Percentiles rank a stretch among this genome's conserved stretches.
These are phyloP conservation scores for Rhodofomes roseus DNA, from an alignment of 1,284 basidiomycete genomes.

Conservation along the genomic window DNA sequence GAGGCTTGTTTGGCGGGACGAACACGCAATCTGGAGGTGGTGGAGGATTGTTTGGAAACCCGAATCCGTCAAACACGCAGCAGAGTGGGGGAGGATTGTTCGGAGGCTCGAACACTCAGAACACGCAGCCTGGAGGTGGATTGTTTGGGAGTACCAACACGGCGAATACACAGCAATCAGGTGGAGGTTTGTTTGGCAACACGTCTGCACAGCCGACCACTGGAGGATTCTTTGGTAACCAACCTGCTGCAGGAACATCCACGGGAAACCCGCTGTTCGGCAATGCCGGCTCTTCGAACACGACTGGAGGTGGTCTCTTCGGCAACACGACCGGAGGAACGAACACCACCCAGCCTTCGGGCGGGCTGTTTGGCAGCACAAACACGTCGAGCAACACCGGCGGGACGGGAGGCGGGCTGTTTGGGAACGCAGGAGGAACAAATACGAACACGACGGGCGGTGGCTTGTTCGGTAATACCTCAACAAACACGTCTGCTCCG, in stretches of 20 bases:
- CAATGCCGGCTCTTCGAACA: constrained; percentile 4
- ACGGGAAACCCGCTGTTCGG: constrained; percentile 15
- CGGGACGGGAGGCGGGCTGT: constrained; percentile 4
- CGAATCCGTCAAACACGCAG: constrained; percentile 8
- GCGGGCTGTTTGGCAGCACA: neutral
- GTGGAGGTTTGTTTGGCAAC: constrained; percentile 28
- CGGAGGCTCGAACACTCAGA: constrained; percentile 17
- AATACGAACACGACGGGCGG: constrained; percentile 11
- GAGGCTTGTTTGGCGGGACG: constrained; percentile 18
- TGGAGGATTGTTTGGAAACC: constrained; percentile 27
- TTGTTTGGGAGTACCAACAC: constrained; percentile 16
- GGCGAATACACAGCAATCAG: neutral
- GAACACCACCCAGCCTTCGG: neutral
- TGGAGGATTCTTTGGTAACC: constrained; percentile 23
- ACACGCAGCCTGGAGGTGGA: constrained; percentile 15
- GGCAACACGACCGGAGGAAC: constrained; percentile 13
- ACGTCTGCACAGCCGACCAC: constrained; percentile 12
- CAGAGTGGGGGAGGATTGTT: constrained; percentile 17
- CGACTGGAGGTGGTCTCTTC: constrained; percentile 25
- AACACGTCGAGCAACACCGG: constrained; percentile 19
- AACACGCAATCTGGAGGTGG: constrained; percentile 9
- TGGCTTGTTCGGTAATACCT: constrained; percentile 26
- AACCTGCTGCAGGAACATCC: neutral
- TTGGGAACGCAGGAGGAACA: constrained; percentile 3
- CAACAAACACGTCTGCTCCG: neutral